Base-by-base conservation (phyloP, 2,329 filamentous ascomycete species). In the Ceratocystis alfenasii region DNA sequence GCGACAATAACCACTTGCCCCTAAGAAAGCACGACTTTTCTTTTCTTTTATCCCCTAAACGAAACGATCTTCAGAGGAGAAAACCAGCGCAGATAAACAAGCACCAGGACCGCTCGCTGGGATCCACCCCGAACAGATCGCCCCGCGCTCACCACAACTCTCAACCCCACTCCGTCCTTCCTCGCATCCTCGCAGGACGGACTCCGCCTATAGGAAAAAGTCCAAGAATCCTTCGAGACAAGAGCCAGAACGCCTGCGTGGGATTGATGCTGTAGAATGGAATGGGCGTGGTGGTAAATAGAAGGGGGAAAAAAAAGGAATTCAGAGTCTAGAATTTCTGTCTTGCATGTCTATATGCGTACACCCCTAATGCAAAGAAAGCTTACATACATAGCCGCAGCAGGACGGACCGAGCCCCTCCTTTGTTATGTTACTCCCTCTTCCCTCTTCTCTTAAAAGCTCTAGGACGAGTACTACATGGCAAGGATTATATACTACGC, bases 11-110 rank as follows among this genome's bases (percentile, higher is more conserved):
- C 0, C 36, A 12, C 36, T 41, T 10, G 36, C 10, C 36, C 10
- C 3, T 22, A 12, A n/a, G 46, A n/a, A 50, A 50, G 46, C n/a
- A 5, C n/a, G 3, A 8, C 0, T 22, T 50, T 50, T 22, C 22
- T 17, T 50, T 6, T 50, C 22, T 50, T 50, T 20, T 6, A 0
- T 50, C 22, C 22, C 8, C 8, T n/a, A 20, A 10, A n/a, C 46
- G 2, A 41, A 17, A 8, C 53, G 53, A 57, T 57, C 53, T 57
- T 57, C 53, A 57, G 28, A 57, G 25, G 53, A 25, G 53, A 57
- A 57, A 57, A 57, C 28, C 53, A 57, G 28, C 53, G 53, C 53
- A 57, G 53, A 33, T 57, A 57, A 17, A 57, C 53, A 57, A 57
- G 53, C 22, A 57, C 53, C 6, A 33, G 53, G 22, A 33, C 53